Evolutionary conservation across 345 rosid species (phyloP).

Genomic region (Syzygium oleosum): DNA sequence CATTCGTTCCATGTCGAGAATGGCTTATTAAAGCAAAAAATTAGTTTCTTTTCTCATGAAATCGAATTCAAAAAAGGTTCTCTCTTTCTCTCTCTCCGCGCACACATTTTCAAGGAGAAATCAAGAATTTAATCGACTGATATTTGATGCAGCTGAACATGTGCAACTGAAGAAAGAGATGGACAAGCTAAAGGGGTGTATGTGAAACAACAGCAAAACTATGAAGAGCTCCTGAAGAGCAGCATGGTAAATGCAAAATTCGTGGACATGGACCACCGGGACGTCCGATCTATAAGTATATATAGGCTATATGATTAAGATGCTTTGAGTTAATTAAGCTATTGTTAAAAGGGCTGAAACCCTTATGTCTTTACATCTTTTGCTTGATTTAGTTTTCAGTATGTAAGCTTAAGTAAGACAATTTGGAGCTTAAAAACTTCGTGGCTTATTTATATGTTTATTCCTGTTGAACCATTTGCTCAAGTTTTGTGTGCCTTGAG

Average conservation of each 20-base stretch:
- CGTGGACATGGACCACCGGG: not conserved
- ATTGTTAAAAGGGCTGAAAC: not conserved
- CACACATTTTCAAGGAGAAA: not conserved
- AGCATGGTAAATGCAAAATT: not conserved
- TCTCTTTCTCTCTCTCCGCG: not conserved
- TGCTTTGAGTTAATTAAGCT: not conserved
- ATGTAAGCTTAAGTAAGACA: not conserved
- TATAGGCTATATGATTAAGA: not conserved
- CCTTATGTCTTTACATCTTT: not conserved
- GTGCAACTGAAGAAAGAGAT: not conserved
- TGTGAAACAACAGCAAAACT: not conserved
- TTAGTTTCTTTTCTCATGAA: not conserved
- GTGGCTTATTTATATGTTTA: not conserved
- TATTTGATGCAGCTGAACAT: not conserved
- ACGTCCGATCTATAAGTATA: not conserved
- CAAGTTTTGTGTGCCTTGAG: not conserved
- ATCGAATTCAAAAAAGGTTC: not conserved
- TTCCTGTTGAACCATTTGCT: not conserved
- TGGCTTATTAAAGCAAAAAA: not conserved
- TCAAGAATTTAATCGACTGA: not conserved
- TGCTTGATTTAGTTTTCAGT: not conserved
- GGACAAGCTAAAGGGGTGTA: not conserved
- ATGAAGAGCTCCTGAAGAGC: not conserved
- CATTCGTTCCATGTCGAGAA: not conserved
- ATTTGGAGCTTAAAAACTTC: not conserved